These are phyloP conservation scores for Fagus sylvatica DNA, from an alignment of 306 rosid genomes.

Conservation along the genomic window DNA sequence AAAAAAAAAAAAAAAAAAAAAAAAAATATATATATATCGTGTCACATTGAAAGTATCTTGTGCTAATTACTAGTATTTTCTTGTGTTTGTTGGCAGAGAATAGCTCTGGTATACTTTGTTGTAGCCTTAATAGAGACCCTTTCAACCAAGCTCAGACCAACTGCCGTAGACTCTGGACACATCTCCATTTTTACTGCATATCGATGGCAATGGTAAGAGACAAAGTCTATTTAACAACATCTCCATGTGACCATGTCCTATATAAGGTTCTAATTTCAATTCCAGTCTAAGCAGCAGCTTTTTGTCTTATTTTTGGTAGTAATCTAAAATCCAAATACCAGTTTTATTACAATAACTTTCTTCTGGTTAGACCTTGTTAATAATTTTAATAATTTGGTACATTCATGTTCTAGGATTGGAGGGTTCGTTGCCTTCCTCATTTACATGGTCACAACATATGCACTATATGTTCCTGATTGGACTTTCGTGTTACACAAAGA, in stretches of 20 bases:
- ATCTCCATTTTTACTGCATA: conserved; percentile 69
- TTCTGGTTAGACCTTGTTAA: neutral
- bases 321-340: no score
- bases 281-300: no score
- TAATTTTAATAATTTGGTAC: neutral
- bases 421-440: conserved; percentile 65
- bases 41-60: neutral
- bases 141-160: conserved; percentile 69
- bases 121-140: conserved; percentile 76
- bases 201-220: conserved; percentile 77
- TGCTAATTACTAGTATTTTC: neutral
- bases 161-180: conserved; percentile 41
- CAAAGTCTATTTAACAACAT: neutral
- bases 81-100: conserved; percentile 56
- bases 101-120: conserved; percentile 76
- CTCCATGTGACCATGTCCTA: neutral
- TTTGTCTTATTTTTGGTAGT: no score
- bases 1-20: no score
- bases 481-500: conserved; percentile 41
- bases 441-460: conserved; percentile 70
- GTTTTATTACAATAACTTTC: neutral
- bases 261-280: neutral
- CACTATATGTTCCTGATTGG: conserved; percentile 85
- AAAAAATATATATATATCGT: no score
- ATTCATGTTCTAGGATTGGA: conserved; percentile 53